phyloP scores from a whole-genome alignment of 805 yeast genomes.

The Geotrichum ghanense region DNA sequence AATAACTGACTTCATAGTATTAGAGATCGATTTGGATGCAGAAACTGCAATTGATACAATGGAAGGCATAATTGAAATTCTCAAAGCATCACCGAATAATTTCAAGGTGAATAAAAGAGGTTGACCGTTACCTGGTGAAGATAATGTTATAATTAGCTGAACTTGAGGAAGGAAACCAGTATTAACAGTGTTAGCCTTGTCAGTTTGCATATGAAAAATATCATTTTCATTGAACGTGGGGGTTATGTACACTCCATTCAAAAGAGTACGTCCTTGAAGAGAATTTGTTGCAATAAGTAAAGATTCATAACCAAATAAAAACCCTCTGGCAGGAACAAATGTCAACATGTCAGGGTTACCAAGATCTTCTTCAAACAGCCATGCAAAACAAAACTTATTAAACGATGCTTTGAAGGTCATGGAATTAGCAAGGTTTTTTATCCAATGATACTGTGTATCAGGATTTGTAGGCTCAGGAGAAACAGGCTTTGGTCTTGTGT shows the following conservation, averaged over 20 bases:
- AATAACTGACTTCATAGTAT: not conserved
- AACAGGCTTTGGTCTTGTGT: slow-evolving; percentile 5
- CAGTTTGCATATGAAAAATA: slow-evolving; percentile 3
- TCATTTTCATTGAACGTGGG: slow-evolving; percentile 49
- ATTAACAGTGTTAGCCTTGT: slow-evolving; percentile 12
- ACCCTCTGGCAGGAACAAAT: slow-evolving; percentile 39
- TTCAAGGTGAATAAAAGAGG: slow-evolving; percentile 10
- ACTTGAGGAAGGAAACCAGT: slow-evolving; percentile 21
- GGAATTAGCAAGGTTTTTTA: not conserved
- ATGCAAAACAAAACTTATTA: slow-evolving; percentile 60
- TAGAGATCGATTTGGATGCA: not conserved
- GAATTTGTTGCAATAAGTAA: slow-evolving; percentile 56
- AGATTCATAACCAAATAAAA: slow-evolving; percentile 68
- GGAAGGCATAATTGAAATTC: slow-evolving; percentile 17
- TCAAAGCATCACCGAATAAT: slow-evolving; percentile 20
- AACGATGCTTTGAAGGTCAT: slow-evolving; percentile 6
- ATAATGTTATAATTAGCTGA: slow-evolving; percentile 10
- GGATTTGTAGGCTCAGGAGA: slow-evolving; percentile 5
- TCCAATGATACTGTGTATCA: not conserved
- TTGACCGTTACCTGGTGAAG: slow-evolving; percentile 4
- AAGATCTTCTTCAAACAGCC: slow-evolving; percentile 46
- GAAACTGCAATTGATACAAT: slow-evolving; percentile 19
- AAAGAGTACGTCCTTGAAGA: slow-evolving; percentile 52
- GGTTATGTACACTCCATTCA: slow-evolving; percentile 59
- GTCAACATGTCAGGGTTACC: slow-evolving; percentile 16